Base-by-base conservation (phyloP, 179 eudicot species). In the Monotropa hypopitys region DNA sequence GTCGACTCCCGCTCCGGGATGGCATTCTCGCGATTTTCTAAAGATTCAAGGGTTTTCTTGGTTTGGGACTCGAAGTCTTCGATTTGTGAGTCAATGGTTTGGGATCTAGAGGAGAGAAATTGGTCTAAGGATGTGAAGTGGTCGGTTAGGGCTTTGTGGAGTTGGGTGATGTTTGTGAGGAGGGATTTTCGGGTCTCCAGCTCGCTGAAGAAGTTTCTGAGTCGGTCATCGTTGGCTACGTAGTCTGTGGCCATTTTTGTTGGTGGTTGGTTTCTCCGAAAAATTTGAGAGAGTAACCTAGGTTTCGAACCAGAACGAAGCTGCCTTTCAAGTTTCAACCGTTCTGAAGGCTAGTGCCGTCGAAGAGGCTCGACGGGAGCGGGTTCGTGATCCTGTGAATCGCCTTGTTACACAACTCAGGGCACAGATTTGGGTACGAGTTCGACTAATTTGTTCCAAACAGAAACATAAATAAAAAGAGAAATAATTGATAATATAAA, bases 131-230 rank as follows among this genome's bases (percentile, higher is more conserved):
- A 70, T 6, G 79, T 42, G 87, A 86, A 87, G 51, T 83, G 86
- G n/a, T 80, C 26, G 7, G 82, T 82, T 79, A 89, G 85, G 86
- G 87, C 79, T 85, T 84, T 84, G 88, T 87, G 83, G 30, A 83
- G 79, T 21, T 84, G 72, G 0, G 83, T 80, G 74, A 83, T 80
- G 56, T 76, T 80, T 0, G 80, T 70, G 59, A 87, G 84, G 65
- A 87, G 76, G 68, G 83, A 28, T 74, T 81, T 80, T 47, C 82
- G 81, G 12, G 83, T 33, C 65, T 87, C 91, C 75, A 88, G 87
- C 5, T 84, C 76, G 26, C 73, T 72, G 87, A 88, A 85, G 82
- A 79, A 77, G 51, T 21, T 73, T 2, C 72, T 73, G 68, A 87
- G 15, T 61, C 82, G 74, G 18, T 75, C 84, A 18, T 72, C 16